A percentile compares a stretch with the other conserved stretches of the same genome.
phyloP scores from a whole-genome alignment of 495 filamentous ascomycete species.

The Neurospora sublineolata region DNA sequence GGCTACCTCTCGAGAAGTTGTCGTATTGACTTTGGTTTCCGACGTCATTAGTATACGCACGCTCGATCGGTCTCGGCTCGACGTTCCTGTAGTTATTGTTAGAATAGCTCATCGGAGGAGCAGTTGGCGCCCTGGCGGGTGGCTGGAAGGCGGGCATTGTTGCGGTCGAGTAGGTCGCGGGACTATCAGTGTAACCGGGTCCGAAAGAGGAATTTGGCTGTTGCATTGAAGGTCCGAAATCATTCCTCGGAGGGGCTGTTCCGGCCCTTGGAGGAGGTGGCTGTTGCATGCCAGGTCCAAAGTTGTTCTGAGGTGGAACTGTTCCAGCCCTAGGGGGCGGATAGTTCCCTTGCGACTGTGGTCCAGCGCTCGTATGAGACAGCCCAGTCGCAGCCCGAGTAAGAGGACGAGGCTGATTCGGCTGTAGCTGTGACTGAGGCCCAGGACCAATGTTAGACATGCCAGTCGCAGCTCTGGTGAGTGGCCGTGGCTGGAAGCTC shows the following conservation, averaged over 20 bases:
- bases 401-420: neutral
- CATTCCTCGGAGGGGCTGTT: constrained; percentile 7
- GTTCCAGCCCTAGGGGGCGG: neutral
- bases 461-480: constrained; percentile 37
- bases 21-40: neutral
- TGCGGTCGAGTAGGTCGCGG: constrained; percentile 22
- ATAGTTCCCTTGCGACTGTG: neutral
- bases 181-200: constrained; percentile 19
- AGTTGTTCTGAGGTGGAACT: constrained; percentile 4
- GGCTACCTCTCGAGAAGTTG: constrained; percentile 1
- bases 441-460: constrained; percentile 41
- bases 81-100: constrained; percentile 17
- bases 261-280: constrained; percentile 1
- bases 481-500: constrained; percentile 1
- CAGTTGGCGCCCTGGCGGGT: constrained; percentile 19
- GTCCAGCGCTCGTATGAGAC: neutral
- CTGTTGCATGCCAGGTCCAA: constrained; percentile 6
- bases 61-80: constrained; percentile 6
- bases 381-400: neutral
- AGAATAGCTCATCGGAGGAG: constrained; percentile 3
- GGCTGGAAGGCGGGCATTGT: constrained; percentile 23
- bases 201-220: constrained; percentile 10
- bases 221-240: constrained; percentile 6
- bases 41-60: neutral
- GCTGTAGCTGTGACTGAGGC: constrained; percentile 6